Conservation (phyloP, 768 basidiomycete genomes). For the Antrodiella citrinella region DNA sequence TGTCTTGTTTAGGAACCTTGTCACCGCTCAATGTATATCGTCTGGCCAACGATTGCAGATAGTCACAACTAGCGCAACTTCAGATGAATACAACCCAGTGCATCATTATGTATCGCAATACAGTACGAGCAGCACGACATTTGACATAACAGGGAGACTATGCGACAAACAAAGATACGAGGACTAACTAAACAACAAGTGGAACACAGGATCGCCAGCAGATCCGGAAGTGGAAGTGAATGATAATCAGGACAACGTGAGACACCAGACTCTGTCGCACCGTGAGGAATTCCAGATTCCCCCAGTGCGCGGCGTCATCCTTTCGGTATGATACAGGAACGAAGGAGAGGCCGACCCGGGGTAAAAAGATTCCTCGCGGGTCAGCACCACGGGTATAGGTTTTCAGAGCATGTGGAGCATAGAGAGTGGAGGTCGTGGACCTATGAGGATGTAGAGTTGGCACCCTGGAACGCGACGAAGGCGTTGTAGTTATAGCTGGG, state of each 20-base stretch:
- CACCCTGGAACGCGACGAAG: conserved; percentile 32
- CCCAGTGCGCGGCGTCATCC: neutral
- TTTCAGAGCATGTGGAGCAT: neutral
- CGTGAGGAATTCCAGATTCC: neutral
- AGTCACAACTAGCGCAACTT: too few species aligned
- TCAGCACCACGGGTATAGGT: neutral
- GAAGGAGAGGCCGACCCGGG: neutral
- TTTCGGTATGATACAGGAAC: neutral
- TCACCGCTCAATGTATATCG: too few species aligned
- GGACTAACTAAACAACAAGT: neutral
- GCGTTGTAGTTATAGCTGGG: conserved; percentile 55
- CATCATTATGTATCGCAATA: too few species aligned
- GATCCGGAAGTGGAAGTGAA: neutral
- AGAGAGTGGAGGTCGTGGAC: neutral
- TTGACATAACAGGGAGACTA: too few species aligned
- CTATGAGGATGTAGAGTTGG: too few species aligned
- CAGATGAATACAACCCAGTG: too few species aligned
- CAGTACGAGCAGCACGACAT: too few species aligned
- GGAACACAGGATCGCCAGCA: neutral
- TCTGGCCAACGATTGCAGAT: too few species aligned
- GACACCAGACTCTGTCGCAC: neutral
- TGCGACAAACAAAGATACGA: too few species aligned
- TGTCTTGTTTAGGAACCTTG: too few species aligned
- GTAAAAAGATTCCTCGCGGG: neutral
- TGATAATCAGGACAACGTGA: neutral